Percentiles rank a stretch among this genome's conserved stretches.
phyloP scores from a whole-genome alignment of 2,329 filamentous ascomycete species.

The Fusarium sp. region DNA sequence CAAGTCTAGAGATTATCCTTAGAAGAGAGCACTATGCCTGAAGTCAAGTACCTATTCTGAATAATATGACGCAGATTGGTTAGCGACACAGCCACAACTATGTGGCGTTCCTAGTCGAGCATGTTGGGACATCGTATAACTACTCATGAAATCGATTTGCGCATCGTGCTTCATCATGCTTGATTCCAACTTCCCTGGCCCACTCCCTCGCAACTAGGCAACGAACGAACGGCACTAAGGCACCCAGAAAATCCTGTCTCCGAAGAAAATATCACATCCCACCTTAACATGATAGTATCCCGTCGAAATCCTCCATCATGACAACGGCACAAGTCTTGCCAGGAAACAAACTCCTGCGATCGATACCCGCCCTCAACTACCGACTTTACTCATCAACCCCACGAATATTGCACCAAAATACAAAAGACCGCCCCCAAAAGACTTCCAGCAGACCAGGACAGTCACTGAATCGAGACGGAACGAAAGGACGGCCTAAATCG shows the following conservation, averaged over 20 bases:
- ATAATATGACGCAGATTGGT: background rate
- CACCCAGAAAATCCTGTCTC: background rate
- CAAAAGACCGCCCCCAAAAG: background rate
- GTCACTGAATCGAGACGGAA: background rate
- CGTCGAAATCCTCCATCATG: constrained; percentile 34
- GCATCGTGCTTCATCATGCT: background rate
- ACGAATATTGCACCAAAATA: background rate
- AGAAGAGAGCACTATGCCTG: background rate
- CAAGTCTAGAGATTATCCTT: background rate
- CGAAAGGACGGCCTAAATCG: background rate
- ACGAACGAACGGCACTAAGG: background rate
- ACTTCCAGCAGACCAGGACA: background rate
- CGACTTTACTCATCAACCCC: constrained; percentile 23
- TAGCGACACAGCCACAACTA: constrained; percentile 3
- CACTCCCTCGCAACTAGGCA: background rate
- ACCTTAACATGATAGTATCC: constrained; percentile 24
- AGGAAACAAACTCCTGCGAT: constrained; percentile 14
- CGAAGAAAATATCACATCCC: background rate
- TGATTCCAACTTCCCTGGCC: background rate
- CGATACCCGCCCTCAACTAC: constrained; percentile 8
- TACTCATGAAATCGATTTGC: constrained; percentile 1
- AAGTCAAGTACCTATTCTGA: background rate
- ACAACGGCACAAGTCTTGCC: constrained; percentile 32
- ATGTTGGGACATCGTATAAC: background rate
- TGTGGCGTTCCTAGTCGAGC: constrained; percentile 2